A percentile compares a stretch with the other conserved stretches of the same genome.
phyloP scores from a whole-genome alignment of 306 rosid species.

The Medicago truncatula region DNA sequence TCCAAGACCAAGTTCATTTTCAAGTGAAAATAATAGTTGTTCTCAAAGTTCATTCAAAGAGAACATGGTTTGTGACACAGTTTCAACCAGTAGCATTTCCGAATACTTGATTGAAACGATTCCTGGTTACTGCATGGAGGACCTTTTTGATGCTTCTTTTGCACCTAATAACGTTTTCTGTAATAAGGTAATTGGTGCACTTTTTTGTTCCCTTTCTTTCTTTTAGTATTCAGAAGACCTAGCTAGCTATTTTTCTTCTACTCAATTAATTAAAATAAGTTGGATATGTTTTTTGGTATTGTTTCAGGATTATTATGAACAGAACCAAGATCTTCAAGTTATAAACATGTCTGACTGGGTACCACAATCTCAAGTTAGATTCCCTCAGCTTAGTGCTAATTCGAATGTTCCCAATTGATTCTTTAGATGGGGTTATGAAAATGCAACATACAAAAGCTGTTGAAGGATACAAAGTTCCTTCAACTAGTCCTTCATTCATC shows the following conservation, averaged over 20 bases:
- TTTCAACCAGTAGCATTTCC: constrained; percentile 70
- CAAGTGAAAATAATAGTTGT: constrained; percentile 23
- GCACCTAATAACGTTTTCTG: constrained; percentile 53
- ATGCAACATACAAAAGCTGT: constrained; percentile 18
- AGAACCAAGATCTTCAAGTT: constrained; percentile 39
- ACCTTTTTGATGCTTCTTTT: constrained; percentile 67
- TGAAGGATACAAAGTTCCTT: constrained; percentile 40
- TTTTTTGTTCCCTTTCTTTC: background rate
- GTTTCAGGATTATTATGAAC: constrained; percentile 45
- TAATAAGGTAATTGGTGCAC: constrained; percentile 57
- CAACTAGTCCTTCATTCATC: constrained; percentile 34
- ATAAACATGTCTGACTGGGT: constrained; percentile 8
- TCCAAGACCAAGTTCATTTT: constrained; percentile 36
- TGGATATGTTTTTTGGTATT: constrained; percentile 5
- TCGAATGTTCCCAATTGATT: constrained; percentile 20
- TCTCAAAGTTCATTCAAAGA: constrained; percentile 35
- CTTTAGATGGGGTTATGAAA: constrained; percentile 27
- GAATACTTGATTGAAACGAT: constrained; percentile 77
- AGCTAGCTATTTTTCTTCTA: background rate
- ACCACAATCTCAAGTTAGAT: constrained; percentile 39
- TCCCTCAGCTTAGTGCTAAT: constrained; percentile 7
- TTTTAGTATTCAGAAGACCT: background rate
- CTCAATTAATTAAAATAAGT: background rate
- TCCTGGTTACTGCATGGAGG: constrained; percentile 84
- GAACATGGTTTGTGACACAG: constrained; percentile 45